Conservation (phyloP, 179 eudicot genomes). For the Silene coronaria region DNA sequence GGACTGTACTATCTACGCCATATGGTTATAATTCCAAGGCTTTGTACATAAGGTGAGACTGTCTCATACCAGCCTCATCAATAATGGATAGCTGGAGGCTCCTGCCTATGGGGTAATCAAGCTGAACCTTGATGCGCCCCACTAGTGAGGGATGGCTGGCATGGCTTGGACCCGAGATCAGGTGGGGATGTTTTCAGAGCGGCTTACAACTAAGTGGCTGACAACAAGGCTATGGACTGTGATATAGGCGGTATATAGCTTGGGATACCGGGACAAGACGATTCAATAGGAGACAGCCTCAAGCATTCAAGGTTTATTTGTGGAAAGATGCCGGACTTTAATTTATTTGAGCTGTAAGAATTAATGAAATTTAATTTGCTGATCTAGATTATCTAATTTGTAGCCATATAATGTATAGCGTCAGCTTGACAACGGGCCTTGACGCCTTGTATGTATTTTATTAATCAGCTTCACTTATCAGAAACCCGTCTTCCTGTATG, state of each 20-base stretch:
- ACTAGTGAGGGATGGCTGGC: neutral
- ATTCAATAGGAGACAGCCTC: neutral
- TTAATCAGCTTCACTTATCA: too few relatives aligned
- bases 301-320: neutral
- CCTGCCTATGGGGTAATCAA: too few relatives aligned
- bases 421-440: too few relatives aligned
- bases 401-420: neutral
- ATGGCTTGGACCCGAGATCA: neutral
- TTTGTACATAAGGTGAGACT: neutral
- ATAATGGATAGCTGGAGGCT: neutral
- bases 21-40: neutral
- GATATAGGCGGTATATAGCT: neutral
- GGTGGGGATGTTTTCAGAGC: neutral
- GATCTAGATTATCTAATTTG: neutral
- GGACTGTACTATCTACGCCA: too few relatives aligned
- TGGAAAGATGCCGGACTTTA: too few relatives aligned
- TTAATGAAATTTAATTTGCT: neutral
- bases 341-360: neutral
- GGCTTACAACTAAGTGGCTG: neutral
- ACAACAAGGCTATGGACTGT: neutral
- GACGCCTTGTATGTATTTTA: too few relatives aligned
- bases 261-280: neutral
- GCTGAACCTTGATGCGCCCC: neutral
- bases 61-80: neutral
- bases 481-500: too few relatives aligned